Percentiles rank a stretch among this genome's conserved stretches.
Evolutionary conservation across 257 asterid species (phyloP).

Genomic region (Striga asiatica): DNA sequence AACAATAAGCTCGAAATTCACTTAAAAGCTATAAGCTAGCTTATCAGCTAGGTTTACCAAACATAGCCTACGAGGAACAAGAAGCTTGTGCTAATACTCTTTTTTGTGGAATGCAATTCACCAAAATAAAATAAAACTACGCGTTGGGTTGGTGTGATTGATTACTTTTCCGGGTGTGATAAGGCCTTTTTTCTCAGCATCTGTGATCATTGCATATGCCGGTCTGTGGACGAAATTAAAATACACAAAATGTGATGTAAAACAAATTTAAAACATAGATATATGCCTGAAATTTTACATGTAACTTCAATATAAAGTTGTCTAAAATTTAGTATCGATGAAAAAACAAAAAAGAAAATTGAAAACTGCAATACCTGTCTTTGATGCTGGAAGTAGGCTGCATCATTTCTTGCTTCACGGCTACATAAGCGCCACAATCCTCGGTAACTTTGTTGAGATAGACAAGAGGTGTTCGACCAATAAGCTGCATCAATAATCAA

Average conservation of each 20-base stretch:
- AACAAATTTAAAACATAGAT: neutral
- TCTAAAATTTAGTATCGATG: neutral
- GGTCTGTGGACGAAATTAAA: slow-evolving; percentile 40
- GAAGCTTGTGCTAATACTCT: too few species aligned
- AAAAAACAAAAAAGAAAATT: neutral
- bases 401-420: slow-evolving; percentile 95
- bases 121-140: too few species aligned
- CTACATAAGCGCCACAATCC: slow-evolving; percentile 87
- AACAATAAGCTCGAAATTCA: too few species aligned
- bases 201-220: slow-evolving; percentile 74
- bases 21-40: too few species aligned
- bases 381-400: slow-evolving; percentile 98
- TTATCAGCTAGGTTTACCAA: too few species aligned
- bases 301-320: neutral
- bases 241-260: neutral
- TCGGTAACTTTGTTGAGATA: slow-evolving; percentile 76
- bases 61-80: too few species aligned
- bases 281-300: neutral
- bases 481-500: slow-evolving; percentile 47
- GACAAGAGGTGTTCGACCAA: slow-evolving; percentile 86
- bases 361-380: slow-evolving; percentile 45
- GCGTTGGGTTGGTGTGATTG: too few species aligned
- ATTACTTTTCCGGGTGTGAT: slow-evolving; percentile 78
- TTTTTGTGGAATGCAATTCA: too few species aligned
- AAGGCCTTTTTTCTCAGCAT: slow-evolving; percentile 81